Percentiles rank a stretch among this genome's conserved stretches.
phyloP scores from a whole-genome alignment of 2,329 filamentous ascomycete species.

The Penicillium glabrum region DNA sequence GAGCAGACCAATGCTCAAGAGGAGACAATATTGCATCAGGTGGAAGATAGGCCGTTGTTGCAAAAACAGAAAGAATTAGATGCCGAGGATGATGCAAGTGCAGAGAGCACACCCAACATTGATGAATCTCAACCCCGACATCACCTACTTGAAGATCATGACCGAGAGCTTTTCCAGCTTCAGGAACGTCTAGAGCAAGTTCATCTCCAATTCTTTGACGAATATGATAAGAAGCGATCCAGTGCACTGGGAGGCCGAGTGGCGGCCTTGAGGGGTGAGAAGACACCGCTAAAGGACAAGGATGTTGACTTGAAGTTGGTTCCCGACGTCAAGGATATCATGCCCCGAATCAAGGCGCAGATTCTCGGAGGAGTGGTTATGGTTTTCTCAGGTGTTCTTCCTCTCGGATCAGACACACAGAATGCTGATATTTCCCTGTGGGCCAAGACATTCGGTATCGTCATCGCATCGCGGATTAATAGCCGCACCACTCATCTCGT shows the following conservation, averaged over 20 bases:
- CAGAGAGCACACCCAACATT: conserved; percentile 48
- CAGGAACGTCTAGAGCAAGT: conserved; percentile 73
- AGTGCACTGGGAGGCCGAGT: conserved; percentile 48
- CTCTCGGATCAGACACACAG: conserved; percentile 74
- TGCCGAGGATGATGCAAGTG: conserved; percentile 69
- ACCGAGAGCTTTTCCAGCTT: conserved; percentile 75
- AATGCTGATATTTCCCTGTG: conserved; percentile 85
- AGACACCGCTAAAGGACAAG: conserved; percentile 40
- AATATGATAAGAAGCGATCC: conserved; percentile 64
- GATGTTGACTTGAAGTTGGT: conserved; percentile 60
- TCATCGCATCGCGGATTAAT: conserved; percentile 47
- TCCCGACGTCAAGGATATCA: conserved; percentile 82
- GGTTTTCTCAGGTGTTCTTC: conserved; percentile 88
- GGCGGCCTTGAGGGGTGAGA: conserved; percentile 52
- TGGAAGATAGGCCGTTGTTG: conserved; percentile 83
- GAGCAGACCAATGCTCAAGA: conserved; percentile 83
- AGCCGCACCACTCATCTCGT: conserved; percentile 52
- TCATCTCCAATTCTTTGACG: conserved; percentile 77
- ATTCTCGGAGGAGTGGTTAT: conserved; percentile 75
- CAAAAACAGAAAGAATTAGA: conserved; percentile 91
- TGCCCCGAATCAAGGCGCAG: conserved; percentile 74
- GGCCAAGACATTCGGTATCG: conserved; percentile 80
- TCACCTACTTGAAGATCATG: conserved; percentile 82
- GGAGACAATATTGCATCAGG: conserved; percentile 80
- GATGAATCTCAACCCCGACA: conserved; percentile 57